phyloP scores from a whole-genome alignment of 2,329 filamentous ascomycete species.

The Sporothrix pallida region DNA sequence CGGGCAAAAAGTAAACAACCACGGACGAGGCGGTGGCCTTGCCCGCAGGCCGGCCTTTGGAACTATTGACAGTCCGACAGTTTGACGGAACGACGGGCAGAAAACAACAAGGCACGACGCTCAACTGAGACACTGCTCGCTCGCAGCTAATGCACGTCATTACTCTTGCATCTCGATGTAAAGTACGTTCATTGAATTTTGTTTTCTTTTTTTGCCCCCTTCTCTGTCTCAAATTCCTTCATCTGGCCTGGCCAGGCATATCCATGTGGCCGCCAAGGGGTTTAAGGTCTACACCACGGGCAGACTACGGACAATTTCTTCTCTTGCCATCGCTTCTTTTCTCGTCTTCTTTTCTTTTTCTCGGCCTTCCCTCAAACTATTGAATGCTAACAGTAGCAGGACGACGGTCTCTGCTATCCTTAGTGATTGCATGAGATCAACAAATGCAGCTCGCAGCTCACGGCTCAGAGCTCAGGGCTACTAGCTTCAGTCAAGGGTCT shows the following conservation, averaged over 20 bases:
- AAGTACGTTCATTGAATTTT: not conserved
- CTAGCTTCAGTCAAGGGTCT: not conserved
- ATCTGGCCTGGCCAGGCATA: constrained; percentile 1
- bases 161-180: not conserved
- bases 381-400: not conserved
- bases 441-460: constrained; percentile 1
- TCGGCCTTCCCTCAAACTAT: not conserved
- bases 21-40: not conserved
- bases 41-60: not conserved
- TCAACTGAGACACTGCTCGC: constrained; percentile 1
- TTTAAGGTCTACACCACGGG: not conserved
- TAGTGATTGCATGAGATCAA: constrained; percentile 7
- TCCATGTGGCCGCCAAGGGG: constrained; percentile 6
- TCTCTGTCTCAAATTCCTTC: not conserved
- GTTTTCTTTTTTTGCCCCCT: not conserved
- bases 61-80: not conserved
- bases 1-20: constrained; percentile 1
- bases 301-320: constrained; percentile 1
- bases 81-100: not conserved
- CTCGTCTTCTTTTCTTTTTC: not conserved
- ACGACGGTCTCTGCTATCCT: not conserved
- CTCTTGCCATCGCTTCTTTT: not conserved
- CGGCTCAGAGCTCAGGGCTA: not conserved
- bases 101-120: not conserved
- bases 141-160: not conserved